Conservation (phyloP, 78 protist species). For the Dictyostelium intermedium region DNA sequence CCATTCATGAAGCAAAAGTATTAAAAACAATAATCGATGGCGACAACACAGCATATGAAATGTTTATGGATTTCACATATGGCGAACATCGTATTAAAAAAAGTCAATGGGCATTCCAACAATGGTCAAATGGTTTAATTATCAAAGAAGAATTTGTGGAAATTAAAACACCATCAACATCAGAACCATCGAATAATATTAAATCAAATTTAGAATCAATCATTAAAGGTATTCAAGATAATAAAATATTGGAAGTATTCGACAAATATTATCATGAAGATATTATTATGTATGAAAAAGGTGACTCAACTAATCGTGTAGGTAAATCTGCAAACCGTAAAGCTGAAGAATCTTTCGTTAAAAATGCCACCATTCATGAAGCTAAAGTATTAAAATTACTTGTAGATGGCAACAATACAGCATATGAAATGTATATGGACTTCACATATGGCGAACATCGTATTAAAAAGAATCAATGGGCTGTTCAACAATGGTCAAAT, state of each 20-base stretch:
- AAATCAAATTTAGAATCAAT: too few relatives aligned
- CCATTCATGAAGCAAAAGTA: slow-evolving; percentile 14
- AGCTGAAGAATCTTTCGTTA: slow-evolving; percentile 31
- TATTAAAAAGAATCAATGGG: not conserved
- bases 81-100: not conserved
- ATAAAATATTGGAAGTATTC: slow-evolving; percentile 11
- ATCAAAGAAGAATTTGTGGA: not conserved
- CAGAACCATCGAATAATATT: too few relatives aligned
- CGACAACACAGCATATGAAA: not conserved
- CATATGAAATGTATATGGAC: not conserved
- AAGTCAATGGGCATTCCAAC: not conserved
- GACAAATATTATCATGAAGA: slow-evolving; percentile 44
- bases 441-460: not conserved
- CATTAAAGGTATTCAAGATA: not conserved
- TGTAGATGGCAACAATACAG: not conserved
- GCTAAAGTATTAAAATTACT: slow-evolving; percentile 8
- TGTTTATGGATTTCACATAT: not conserved
- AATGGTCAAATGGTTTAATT: not conserved
- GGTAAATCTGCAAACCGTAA: slow-evolving; percentile 41
- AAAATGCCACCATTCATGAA: slow-evolving; percentile 32
- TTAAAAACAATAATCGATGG: not conserved
- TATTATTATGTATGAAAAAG: slow-evolving; percentile 39
- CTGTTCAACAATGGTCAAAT: not conserved
- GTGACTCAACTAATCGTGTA: slow-evolving; percentile 54
- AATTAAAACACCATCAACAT: too few relatives aligned